Evolutionary conservation across 805 yeast species (phyloP).

Genomic region (Starmerella sirachaensis): DNA sequence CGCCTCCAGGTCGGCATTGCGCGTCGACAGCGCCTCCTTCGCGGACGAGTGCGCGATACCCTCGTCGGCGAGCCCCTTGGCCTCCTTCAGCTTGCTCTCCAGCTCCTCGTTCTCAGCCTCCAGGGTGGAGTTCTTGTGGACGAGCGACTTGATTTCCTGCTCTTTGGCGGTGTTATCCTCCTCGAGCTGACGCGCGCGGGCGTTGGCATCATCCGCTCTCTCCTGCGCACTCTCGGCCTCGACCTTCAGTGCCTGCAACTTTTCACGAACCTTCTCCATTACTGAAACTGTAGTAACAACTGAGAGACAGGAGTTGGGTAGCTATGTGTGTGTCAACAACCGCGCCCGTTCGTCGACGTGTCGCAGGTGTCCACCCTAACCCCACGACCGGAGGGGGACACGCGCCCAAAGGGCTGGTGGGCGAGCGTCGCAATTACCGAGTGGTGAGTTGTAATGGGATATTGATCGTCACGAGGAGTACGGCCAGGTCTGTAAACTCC

Average conservation of each 20-base stretch:
- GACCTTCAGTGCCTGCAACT: constrained; percentile 49
- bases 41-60: constrained; percentile 77
- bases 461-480: too few species aligned
- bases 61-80: constrained; percentile 81
- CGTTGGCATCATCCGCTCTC: constrained; percentile 77
- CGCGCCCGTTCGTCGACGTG: too few species aligned
- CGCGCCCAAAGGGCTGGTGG: too few species aligned
- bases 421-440: too few species aligned
- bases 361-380: too few species aligned
- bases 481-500: too few species aligned
- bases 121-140: constrained; percentile 79
- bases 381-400: too few species aligned
- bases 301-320: too few species aligned
- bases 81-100: constrained; percentile 60
- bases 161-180: constrained; percentile 88
- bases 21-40: constrained; percentile 83
- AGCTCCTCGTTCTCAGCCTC: constrained; percentile 68
- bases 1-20: constrained; percentile 77
- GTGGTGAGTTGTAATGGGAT: too few species aligned
- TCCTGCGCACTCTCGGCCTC: constrained; percentile 98
- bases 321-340: too few species aligned
- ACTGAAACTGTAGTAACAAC: too few species aligned
- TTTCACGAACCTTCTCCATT: constrained; percentile 25
- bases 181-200: constrained; percentile 75
- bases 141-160: constrained; percentile 84